Evolutionary conservation across 106 monocot genomes (phyloP).

Genomic region (Acorus gramineus): DNA sequence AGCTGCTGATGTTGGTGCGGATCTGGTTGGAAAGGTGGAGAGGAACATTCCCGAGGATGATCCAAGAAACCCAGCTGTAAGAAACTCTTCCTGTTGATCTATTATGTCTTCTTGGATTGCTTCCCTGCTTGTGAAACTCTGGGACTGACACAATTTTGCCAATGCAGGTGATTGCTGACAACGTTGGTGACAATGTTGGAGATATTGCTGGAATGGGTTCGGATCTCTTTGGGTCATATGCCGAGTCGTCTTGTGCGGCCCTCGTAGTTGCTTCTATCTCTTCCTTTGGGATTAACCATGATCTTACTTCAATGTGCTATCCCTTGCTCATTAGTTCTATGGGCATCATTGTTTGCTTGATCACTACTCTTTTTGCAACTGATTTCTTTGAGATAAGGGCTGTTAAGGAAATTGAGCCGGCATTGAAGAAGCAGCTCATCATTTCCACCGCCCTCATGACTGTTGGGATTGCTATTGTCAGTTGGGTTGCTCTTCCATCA

Average conservation of each 20-base stretch:
- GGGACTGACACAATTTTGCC: too few relatives aligned
- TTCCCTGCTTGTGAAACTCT: too few relatives aligned
- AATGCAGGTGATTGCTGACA: not conserved
- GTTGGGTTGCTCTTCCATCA: conserved; percentile 17
- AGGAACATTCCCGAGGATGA: too few relatives aligned
- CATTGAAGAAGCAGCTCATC: conserved; percentile 20
- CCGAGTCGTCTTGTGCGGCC: conserved; percentile 21
- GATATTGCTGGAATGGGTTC: not conserved
- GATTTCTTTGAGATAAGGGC: conserved; percentile 19
- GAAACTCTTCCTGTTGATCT: too few relatives aligned
- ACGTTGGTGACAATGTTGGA: not conserved
- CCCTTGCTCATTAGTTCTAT: conserved; percentile 24
- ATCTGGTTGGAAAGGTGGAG: too few relatives aligned
- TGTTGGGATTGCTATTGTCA: conserved; percentile 16
- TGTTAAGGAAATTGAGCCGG: conserved; percentile 23
- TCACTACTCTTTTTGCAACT: conserved; percentile 20
- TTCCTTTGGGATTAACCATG: conserved; percentile 22
- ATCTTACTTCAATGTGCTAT: conserved; percentile 23
- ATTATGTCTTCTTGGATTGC: too few relatives aligned
- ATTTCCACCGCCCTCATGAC: conserved; percentile 20
- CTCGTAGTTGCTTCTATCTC: conserved; percentile 23
- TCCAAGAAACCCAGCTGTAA: too few relatives aligned
- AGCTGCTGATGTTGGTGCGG: too few relatives aligned
- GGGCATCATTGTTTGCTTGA: conserved; percentile 24
- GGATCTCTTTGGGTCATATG: conserved; percentile 9